Percentiles rank a stretch among this genome's conserved stretches.
These are phyloP conservation scores for Parathielavia hyrcaniae DNA, from an alignment of 495 filamentous ascomycete genomes.

Conservation along the genomic window DNA sequence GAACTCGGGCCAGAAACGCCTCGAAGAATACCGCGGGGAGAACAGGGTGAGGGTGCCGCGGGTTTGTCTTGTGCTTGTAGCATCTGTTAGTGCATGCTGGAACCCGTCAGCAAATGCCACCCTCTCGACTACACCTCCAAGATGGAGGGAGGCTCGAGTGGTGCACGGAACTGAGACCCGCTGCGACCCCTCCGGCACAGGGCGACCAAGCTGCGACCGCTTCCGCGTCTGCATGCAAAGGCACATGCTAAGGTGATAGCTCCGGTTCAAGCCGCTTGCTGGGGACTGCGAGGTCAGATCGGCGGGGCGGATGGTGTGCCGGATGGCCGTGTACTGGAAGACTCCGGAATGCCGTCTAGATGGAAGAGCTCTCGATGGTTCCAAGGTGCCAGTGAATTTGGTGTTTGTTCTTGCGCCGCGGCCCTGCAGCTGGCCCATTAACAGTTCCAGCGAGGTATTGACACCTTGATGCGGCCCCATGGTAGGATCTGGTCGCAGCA, in stretches of 20 bases:
- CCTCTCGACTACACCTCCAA: too few species aligned
- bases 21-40: not conserved
- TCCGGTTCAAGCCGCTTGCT: not conserved
- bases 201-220: slow-evolving; percentile 5
- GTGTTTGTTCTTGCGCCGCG: slow-evolving; percentile 9
- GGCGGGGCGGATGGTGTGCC: too few species aligned
- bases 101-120: too few species aligned
- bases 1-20: not conserved
- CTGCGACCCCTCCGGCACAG: slow-evolving; percentile 1
- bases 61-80: not conserved
- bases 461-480: too few species aligned
- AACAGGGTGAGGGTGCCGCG: not conserved
- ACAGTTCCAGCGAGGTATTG: not conserved
- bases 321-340: too few species aligned
- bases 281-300: not conserved
- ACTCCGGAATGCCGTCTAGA: not conserved
- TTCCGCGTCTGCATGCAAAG: slow-evolving; percentile 1
- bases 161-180: not conserved
- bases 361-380: slow-evolving; percentile 14
- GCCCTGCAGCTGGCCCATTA: slow-evolving; percentile 6
- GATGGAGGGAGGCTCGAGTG: too few species aligned
- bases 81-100: not conserved
- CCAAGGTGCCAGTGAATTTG: not conserved
- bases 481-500: slow-evolving; percentile 2
- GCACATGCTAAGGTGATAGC: slow-evolving; percentile 1